Conservation (phyloP, 78 protist species). For the Capsaspora owczarzaki region DNA sequence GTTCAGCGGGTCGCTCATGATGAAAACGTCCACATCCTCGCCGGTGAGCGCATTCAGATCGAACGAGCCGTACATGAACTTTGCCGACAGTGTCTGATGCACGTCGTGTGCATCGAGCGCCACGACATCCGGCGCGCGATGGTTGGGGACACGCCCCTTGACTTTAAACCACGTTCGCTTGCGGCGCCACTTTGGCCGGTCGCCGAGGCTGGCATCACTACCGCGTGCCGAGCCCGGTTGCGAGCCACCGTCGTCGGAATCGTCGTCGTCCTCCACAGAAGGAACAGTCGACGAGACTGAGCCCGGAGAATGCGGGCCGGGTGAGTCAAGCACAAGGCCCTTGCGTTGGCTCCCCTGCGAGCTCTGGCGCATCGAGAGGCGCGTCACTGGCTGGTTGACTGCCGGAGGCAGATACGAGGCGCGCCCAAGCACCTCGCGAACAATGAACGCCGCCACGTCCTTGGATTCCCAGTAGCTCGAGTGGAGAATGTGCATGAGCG, state of each 20-base stretch:
- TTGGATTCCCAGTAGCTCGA: not conserved
- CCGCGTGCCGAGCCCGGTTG: not conserved
- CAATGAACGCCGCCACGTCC: not conserved
- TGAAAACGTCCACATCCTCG: not conserved
- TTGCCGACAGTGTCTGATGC: not conserved
- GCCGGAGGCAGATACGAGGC: too few species aligned
- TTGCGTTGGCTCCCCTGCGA: too few species aligned
- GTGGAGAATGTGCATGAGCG: conserved; percentile 2
- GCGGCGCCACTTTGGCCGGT: not conserved
- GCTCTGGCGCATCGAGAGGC: too few species aligned
- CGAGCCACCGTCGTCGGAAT: not conserved
- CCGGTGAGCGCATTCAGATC: not conserved
- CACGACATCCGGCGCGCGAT: conserved; percentile 4
- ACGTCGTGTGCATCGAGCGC: not conserved
- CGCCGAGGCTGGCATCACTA: not conserved
- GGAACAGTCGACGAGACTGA: too few species aligned
- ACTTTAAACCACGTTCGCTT: not conserved
- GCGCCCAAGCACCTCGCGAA: not conserved
- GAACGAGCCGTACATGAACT: not conserved
- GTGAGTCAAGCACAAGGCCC: too few species aligned
- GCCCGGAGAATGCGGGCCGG: too few species aligned
- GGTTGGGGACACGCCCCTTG: conserved; percentile 2
- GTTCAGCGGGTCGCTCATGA: not conserved
- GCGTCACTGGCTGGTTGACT: too few species aligned
- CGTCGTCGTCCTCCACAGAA: not conserved